Evolutionary conservation across 1,284 basidiomycete species (phyloP).

Genomic region (Grifola frondosa): DNA sequence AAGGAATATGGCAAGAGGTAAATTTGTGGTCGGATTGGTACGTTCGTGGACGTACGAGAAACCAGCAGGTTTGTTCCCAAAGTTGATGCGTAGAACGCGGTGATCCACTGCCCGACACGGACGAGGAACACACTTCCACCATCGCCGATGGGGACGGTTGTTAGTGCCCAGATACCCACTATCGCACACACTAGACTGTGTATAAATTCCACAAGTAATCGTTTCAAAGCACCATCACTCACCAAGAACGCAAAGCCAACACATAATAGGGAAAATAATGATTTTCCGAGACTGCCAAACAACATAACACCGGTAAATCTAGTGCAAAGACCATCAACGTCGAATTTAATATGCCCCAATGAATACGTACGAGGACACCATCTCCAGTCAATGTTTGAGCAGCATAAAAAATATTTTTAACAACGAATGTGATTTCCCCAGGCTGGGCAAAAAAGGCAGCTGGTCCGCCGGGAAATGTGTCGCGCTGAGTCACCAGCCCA

Average conservation of each 20-base stretch:
- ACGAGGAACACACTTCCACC: conserved; percentile 15
- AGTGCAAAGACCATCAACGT: background rate
- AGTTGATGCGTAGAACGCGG: conserved; percentile 20
- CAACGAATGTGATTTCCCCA: conserved; percentile 19
- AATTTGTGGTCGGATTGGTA: background rate
- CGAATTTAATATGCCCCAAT: background rate
- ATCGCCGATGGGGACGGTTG: background rate
- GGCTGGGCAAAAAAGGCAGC: conserved; percentile 21
- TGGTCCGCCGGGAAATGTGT: conserved; percentile 21
- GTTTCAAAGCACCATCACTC: background rate
- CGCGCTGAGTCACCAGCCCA: conserved; percentile 21
- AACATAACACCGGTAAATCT: conserved; percentile 28
- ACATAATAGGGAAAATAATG: conserved; percentile 13
- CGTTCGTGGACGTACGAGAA: conserved; percentile 14
- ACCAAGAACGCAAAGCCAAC: conserved; percentile 7
- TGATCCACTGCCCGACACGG: conserved; percentile 21
- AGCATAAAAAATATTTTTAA: conserved; percentile 22
- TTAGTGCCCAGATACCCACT: background rate
- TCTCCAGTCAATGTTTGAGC: conserved; percentile 25
- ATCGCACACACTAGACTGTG: conserved; percentile 3
- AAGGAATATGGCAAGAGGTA: background rate
- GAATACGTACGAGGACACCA: conserved; percentile 17
- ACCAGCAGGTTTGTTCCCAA: conserved; percentile 19
- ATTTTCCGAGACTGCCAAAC: conserved; percentile 24
- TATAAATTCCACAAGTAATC: conserved; percentile 1